Evolutionary conservation across 1,284 basidiomycete species (phyloP).

Genomic region (Afroboletus lepidellus): DNA sequence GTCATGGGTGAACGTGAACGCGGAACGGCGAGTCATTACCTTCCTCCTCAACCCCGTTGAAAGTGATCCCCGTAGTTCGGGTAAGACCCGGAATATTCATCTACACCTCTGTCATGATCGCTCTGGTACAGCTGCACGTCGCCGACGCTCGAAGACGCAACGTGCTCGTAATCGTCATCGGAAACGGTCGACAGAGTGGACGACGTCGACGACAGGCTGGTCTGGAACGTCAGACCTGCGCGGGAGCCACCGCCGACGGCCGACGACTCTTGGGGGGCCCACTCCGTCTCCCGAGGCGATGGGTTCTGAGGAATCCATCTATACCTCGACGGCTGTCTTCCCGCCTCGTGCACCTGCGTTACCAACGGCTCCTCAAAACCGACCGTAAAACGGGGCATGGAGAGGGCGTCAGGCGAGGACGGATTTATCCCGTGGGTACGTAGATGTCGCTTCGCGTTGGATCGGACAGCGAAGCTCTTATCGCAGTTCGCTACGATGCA

Average conservation of each 20-base stretch:
- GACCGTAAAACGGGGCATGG: constrained; percentile 37
- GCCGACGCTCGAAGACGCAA: constrained; percentile 1
- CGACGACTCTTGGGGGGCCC: constrained; percentile 16
- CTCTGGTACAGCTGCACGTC: constrained; percentile 5
- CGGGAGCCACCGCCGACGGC: constrained; percentile 14
- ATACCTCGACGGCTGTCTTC: constrained; percentile 40
- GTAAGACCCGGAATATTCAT: constrained; percentile 19
- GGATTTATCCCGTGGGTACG: constrained; percentile 50
- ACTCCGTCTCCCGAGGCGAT: constrained; percentile 27
- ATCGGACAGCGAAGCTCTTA: constrained; percentile 57
- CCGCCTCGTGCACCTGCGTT: constrained; percentile 42
- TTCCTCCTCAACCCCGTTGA: constrained; percentile 2
- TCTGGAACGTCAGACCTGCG: constrained; percentile 21
- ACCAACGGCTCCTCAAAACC: constrained; percentile 47
- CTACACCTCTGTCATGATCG: constrained; percentile 9
- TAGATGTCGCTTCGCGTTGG: constrained; percentile 61
- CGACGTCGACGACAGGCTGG: constrained; percentile 31
- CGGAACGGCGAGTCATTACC: background rate
- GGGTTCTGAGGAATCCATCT: constrained; percentile 43
- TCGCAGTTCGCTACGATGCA: constrained; percentile 49
- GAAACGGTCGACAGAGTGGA: constrained; percentile 26
- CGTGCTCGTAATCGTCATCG: constrained; percentile 28
- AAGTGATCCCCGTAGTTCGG: constrained; percentile 6
- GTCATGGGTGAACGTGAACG: constrained; percentile 4
- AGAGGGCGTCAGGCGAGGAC: constrained; percentile 15